A percentile compares a stretch with the other conserved stretches of the same genome.
Evolutionary conservation across 1,284 basidiomycete genomes (phyloP).

Genomic region (Rhodotorula mucilaginosa): DNA sequence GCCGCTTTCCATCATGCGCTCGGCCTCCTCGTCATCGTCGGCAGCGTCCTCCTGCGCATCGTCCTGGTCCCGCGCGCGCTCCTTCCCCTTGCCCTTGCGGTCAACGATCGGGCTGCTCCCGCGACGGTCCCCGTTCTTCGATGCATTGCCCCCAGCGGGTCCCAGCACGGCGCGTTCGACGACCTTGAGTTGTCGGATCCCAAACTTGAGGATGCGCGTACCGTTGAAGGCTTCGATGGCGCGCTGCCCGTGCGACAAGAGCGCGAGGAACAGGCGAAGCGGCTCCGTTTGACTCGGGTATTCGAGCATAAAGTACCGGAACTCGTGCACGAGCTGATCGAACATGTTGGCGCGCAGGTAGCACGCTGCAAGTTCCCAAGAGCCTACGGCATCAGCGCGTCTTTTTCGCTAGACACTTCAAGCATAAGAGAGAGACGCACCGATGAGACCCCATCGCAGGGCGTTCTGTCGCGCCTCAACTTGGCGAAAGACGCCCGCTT

Average conservation of each 20-base stretch:
- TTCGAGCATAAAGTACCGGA: conserved; percentile 62
- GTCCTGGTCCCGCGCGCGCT: conserved; percentile 5
- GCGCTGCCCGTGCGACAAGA: conserved; percentile 64
- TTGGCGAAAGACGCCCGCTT: conserved; percentile 76
- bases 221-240: conserved; percentile 71
- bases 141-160: neutral
- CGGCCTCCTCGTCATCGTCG: conserved; percentile 23
- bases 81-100: conserved; percentile 15
- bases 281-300: conserved; percentile 81
- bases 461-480: conserved; percentile 62
- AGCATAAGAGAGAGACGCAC: neutral
- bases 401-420: accelerated
- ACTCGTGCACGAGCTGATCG: conserved; percentile 65
- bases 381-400: too few relatives aligned
- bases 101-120: conserved; percentile 6
- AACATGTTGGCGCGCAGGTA: conserved; percentile 62
- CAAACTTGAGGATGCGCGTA: conserved; percentile 72
- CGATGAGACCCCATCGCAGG: conserved; percentile 60
- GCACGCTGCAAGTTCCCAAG: conserved; percentile 58
- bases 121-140: neutral
- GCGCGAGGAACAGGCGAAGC: conserved; percentile 67
- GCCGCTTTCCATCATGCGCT: neutral
- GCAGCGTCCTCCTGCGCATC: conserved; percentile 27
- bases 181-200: conserved; percentile 37
- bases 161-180: conserved; percentile 6